Conservation (phyloP, 176 grass and related monocot species). For the Paspalum vaginatum region DNA sequence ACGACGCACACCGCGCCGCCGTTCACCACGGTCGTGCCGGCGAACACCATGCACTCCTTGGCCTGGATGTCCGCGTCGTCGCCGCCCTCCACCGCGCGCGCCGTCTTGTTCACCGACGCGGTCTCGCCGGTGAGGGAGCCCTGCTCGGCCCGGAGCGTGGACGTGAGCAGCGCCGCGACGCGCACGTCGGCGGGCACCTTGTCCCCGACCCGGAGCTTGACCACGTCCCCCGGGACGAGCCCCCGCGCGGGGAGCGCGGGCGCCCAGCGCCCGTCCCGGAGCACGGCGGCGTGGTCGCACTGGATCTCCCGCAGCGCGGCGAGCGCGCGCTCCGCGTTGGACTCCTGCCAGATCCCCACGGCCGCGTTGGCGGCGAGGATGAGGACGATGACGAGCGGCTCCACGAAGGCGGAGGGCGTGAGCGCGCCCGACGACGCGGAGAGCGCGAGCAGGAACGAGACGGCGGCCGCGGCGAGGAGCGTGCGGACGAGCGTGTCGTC, state of each 20-base stretch:
- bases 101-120: conserved; percentile 82
- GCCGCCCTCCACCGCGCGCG: conserved; percentile 40
- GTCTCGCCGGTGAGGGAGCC: conserved; percentile 92
- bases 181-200: conserved; percentile 95
- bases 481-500: conserved; percentile 89
- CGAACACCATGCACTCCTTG: conserved; percentile 92
- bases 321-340: conserved; percentile 87
- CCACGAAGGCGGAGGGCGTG: conserved; percentile 78
- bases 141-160: conserved; percentile 86
- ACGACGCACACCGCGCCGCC: conserved; percentile 84
- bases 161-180: conserved; percentile 64
- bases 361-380: conserved; percentile 91
- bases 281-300: conserved; percentile 74
- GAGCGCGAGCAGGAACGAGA: conserved; percentile 88
- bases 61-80: conserved; percentile 89
- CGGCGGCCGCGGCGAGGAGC: conserved; percentile 79
- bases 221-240: conserved; percentile 83
- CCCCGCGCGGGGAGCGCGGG: conserved; percentile 59
- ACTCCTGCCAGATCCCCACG: conserved; percentile 93
- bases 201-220: conserved; percentile 74
- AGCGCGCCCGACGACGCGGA: conserved; percentile 39
- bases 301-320: conserved; percentile 88
- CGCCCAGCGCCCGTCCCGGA: conserved; percentile 57
- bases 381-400: conserved; percentile 94
- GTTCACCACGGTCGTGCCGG: conserved; percentile 89